Evolutionary conservation across 305 asterid species (phyloP), one percentile per base, ranked within the genome.

Genomic region (Fraxinus platypoda): DNA sequence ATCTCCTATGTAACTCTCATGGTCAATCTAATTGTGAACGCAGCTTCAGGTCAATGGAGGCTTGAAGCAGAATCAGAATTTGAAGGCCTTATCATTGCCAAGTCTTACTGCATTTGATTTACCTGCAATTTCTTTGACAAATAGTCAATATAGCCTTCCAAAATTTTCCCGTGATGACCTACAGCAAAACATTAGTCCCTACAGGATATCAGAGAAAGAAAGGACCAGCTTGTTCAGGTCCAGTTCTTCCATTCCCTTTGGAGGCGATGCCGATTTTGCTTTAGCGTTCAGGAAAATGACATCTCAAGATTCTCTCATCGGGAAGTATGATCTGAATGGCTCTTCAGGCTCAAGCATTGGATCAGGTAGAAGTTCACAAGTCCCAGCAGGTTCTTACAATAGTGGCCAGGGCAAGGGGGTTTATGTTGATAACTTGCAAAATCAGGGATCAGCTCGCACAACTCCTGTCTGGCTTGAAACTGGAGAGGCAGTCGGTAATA

Each of bases 11-110:
- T 4, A 66, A 2, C 19, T 66, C 74, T 66, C 35, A 66, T 26
- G 74, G 74, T 66, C 74, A 26, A 66, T 25, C 34, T 79, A 81
- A 77, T 64, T 57, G 74, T 78, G 37, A 31, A 78, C 87, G 90
- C 89, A 93, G 97, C 96, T 90, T 85, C 98, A 91, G 85, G 91
- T 88, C 37, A 92, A 92, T 84, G 90, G 88, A 85, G 95, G 91
- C 74, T 83, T 91, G 81, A 87, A 88, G 77, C 94, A 87, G 84
- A 90, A 86, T 77, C 81, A 86, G 70, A 87, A 82, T 80, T 89
- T 97, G 35, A 91, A 89, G 87, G 88, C 95, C 80, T 81, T 89
- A 66, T 80, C 94, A 26, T 66, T 90, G 84, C 93, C 92, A 62
- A 93, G 87, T 80, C 93, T 87, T 52, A 83, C 82, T 77, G 86